Evolutionary conservation across 75 land plant genomes (phyloP).

Genomic region (Azolla pinnata): DNA sequence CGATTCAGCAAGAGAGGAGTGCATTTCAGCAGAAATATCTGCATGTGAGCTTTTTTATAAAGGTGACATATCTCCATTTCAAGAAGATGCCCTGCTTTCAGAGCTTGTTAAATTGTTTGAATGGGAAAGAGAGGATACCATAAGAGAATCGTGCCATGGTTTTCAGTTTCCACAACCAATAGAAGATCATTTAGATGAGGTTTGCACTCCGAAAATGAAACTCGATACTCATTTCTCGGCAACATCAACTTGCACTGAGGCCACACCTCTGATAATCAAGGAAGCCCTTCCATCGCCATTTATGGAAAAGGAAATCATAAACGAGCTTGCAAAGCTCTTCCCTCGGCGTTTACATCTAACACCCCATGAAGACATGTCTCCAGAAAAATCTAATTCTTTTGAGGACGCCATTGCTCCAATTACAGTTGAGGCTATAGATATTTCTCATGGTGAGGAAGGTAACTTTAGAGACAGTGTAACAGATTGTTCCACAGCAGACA

Average conservation of each 20-base stretch:
- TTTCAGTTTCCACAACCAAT: conserved; percentile 1
- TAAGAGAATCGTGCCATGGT: neutral
- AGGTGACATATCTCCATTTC: conserved; percentile 7
- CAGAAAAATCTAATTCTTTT: neutral
- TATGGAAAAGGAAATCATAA: conserved; percentile 25
- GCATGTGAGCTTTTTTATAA: conserved; percentile 10
- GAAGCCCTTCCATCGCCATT: conserved; percentile 12
- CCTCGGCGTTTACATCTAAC: no score
- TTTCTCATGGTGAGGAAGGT: neutral
- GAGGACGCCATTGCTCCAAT: no score
- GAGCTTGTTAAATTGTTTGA: conserved; percentile 10
- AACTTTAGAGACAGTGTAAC: no score
- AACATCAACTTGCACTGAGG: neutral
- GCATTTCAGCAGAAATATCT: neutral
- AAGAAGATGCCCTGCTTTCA: conserved; percentile 12
- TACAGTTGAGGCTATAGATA: neutral
- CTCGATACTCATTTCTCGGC: neutral
- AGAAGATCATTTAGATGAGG: neutral
- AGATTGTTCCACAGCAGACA: neutral
- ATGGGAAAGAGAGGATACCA: neutral
- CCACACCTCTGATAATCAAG: neutral
- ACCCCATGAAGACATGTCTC: neutral
- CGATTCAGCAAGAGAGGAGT: neutral
- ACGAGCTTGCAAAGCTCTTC: conserved; percentile 17
- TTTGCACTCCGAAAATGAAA: conserved; percentile 5